Conservation (phyloP, 2,329 filamentous ascomycete genomes). For the Diaporthe citri region DNA sequence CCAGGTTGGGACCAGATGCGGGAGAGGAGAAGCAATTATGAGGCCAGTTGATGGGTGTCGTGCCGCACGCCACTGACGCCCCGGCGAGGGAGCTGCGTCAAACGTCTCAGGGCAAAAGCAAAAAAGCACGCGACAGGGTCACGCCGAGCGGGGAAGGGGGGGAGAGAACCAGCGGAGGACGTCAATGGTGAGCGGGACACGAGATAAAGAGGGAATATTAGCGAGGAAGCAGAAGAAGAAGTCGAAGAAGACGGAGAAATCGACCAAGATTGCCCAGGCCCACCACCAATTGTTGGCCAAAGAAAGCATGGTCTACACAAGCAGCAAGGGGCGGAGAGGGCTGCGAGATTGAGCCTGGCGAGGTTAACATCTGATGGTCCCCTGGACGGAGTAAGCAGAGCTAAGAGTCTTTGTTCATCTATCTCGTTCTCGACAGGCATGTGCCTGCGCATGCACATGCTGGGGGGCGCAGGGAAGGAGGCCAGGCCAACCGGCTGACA, state of each 20-base stretch:
- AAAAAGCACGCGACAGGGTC: constrained; percentile 25
- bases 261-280: not conserved
- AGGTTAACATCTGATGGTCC: constrained; percentile 20
- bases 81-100: constrained; percentile 13
- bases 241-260: not conserved
- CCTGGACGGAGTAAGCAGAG: constrained; percentile 23
- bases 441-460: constrained; percentile 12
- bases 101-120: constrained; percentile 26
- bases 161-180: no score
- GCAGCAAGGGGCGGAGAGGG: constrained; percentile 22
- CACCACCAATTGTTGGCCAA: not conserved
- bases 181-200: not conserved
- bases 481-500: constrained; percentile 14
- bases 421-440: constrained; percentile 27
- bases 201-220: not conserved
- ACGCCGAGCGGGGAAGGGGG: not conserved
- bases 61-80: constrained; percentile 27
- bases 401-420: constrained; percentile 14
- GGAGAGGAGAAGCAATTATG: constrained; percentile 29
- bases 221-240: not conserved
- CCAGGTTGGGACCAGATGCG: constrained; percentile 8
- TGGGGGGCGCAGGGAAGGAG: not conserved
- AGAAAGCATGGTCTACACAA: not conserved
- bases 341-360: constrained; percentile 12
- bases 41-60: constrained; percentile 28